Base-by-base conservation (phyloP, 805 yeast genomes). In the Myxozyma vanderwaltii region DNA sequence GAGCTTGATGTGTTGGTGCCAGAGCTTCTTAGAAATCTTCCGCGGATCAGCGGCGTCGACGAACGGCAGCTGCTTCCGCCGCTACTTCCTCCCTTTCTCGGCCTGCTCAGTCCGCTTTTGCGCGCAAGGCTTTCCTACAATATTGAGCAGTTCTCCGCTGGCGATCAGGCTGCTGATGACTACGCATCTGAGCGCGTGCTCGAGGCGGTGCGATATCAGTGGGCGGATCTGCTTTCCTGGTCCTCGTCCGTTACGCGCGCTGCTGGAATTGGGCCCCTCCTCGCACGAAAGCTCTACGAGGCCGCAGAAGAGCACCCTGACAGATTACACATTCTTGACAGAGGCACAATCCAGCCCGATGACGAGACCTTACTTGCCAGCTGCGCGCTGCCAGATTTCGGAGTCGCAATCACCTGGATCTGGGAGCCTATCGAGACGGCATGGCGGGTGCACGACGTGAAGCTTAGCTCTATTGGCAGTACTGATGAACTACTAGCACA, bases 211-310 rank as follows among this genome's bases (percentile, higher is more conserved):
- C 23, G 40, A 4, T 46, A 38, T 26, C 57, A 57, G 41, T 61
- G 59, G 62, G 62, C 59, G 7, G 50, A 48, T 23, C 29, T 61
- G 39, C 45, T 61, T 17, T 57, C 56, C 5, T 60, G 64, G 63
- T 45, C 54, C 7, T 13, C 58, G 6, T 17, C 45, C 10, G 23
- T 44, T 15, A 35, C 43, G 3, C 15, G 33, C 44, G 33, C 17
- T 26, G 35, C 60, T 10, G 61, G 54, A 31, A 8, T 50, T 2
- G 63, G 58, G 33, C 56, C 59, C 5, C 43, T 50, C 6, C 36
- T 58, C 26, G 63, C 63, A 8, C 41, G 59, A 13, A 39, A 43
- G 17, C 29, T 58, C 12, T 54, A 58, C 50, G 53, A 49, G 19
- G 48, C 63, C 12, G 51, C 49, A 35, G 54, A 52, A 3, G 23